These are phyloP conservation scores for Ceratobasidium sp. DNA, from an alignment of 1,284 basidiomycete species.

Conservation along the genomic window DNA sequence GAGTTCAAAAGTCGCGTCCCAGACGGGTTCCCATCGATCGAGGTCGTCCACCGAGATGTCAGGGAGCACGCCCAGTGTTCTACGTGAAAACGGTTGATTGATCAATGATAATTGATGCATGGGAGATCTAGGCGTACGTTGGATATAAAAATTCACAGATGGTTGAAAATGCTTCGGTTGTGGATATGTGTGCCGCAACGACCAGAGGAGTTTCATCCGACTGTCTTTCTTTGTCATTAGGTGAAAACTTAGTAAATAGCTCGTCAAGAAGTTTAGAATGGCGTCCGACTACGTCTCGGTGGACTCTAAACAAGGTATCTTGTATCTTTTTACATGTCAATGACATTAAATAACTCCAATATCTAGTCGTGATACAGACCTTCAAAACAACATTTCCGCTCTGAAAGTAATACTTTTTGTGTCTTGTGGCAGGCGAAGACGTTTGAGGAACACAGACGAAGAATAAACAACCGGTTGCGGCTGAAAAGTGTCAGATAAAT, in stretches of 20 bases:
- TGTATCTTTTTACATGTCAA: not conserved
- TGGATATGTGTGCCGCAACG: not conserved
- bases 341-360: not conserved
- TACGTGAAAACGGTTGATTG: not conserved
- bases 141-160: constrained; percentile 11
- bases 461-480: no score
- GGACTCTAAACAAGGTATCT: not conserved
- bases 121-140: constrained; percentile 1
- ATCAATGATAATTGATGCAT: not conserved
- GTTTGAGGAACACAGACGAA: no score
- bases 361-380: not conserved
- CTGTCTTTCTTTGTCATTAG: not conserved
- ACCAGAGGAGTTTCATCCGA: not conserved
- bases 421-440: not conserved
- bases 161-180: not conserved
- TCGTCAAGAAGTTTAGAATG: not conserved
- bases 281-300: not conserved
- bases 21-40: not conserved
- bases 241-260: not conserved
- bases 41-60: not conserved
- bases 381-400: constrained; percentile 1
- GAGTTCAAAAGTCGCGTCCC: not conserved
- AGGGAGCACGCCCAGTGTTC: not conserved
- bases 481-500: no score
- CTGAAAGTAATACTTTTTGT: constrained; percentile 6